Evolutionary conservation across 805 yeast genomes (phyloP), one percentile per base, ranked within the genome.

Genomic region (Candida lessepsii): DNA sequence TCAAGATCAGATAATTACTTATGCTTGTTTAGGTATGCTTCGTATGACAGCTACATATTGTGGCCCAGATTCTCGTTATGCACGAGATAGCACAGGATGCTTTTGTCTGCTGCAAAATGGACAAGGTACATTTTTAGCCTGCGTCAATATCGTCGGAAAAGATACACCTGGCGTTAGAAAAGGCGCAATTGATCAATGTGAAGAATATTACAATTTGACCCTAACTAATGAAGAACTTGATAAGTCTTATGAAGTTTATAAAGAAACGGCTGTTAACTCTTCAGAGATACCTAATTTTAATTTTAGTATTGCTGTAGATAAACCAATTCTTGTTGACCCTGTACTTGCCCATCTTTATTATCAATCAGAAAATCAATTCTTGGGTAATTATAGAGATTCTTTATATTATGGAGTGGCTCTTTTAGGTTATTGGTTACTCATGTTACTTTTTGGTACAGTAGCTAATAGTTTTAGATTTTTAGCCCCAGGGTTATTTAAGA

Each of bases 381-480:
- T 49, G 18, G 57, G 57, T 4, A 58, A 56, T 37, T 56, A 52
- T 39, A 44, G 51, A 29, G 29, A 54, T 29, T 51, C 62, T 4
- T 47, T 53, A 9, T 61, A 50, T 41, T 63, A 53, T 33, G 55
- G 70, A 29, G 59, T 68, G 10, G 78, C 68, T 2, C 46, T 70
- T 26, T 41, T 79, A 16, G 72, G 74, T 0, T 76, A 71, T 47
- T 76, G 81, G 80, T 72, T 62, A 3, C 37, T 63, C 1, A 57
- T 79, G 29, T 49, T 75, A 40, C 29, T 77, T 1, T 20, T 70
- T 17, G 66, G 75, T 3, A 67, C 68, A 2, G 15, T 75, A 11
- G 50, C 58, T 30, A 71, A 75, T 44, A 71, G 78, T 73, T 23
- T 58, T 4, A 50, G 56, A 25, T 52, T 60, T 31, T 44, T 74